Percentiles rank a stretch among this genome's conserved stretches.
Conservation (phyloP, 768 basidiomycete species). For the Hypsizygus marmoreus region DNA sequence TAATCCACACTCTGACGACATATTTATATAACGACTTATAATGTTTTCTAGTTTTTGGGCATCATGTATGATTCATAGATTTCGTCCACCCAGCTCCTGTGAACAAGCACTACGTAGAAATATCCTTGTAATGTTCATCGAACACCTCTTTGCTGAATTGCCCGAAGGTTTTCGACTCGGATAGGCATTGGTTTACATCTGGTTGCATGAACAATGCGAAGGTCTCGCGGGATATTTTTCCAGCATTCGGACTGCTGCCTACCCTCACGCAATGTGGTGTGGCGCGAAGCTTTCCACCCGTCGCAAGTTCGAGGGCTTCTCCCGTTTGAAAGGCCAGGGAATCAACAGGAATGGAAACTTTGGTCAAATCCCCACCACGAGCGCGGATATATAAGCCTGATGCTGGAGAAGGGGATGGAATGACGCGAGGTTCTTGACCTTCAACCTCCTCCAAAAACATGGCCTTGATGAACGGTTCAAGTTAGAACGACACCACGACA, state of each 20-base stretch:
- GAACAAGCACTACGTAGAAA: constrained; percentile 22
- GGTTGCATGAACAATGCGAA: constrained; percentile 92
- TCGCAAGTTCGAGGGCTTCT: constrained; percentile 91
- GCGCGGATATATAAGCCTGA: constrained; percentile 94
- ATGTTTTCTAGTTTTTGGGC: constrained; percentile 4
- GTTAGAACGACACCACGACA: not conserved
- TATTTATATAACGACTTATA: not conserved
- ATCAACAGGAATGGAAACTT: constrained; percentile 83
- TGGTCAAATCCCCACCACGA: constrained; percentile 73
- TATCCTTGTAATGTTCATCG: constrained; percentile 47
- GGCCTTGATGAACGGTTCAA: constrained; percentile 49
- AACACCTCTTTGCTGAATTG: constrained; percentile 87
- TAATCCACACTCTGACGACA: constrained; percentile 12
- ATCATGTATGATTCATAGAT: constrained; percentile 26
- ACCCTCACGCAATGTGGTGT: constrained; percentile 95
- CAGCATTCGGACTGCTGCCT: constrained; percentile 46
- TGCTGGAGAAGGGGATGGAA: constrained; percentile 68
- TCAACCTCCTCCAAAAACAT: constrained; percentile 71
- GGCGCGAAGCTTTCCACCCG: constrained; percentile 76
- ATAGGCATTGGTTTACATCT: constrained; percentile 75
- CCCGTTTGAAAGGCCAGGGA: constrained; percentile 97
- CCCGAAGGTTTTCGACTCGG: constrained; percentile 77
- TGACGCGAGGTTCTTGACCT: constrained; percentile 40
- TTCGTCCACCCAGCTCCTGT: constrained; percentile 7
- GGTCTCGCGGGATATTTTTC: constrained; percentile 76